Conservation (phyloP, 2,329 filamentous ascomycete genomes). For the Colletotrichum lini region DNA sequence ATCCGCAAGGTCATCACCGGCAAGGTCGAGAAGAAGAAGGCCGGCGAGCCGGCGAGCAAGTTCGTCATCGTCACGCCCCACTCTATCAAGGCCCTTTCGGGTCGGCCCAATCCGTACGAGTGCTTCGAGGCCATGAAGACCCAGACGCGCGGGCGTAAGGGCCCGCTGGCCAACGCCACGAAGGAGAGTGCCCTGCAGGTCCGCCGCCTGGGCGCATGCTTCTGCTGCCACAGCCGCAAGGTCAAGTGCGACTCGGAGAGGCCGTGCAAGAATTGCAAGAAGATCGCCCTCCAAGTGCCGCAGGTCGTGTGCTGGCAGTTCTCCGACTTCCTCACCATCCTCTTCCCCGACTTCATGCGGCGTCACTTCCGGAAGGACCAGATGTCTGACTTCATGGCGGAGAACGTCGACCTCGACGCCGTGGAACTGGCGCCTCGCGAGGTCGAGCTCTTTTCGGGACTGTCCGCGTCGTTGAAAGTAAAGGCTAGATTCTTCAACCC, state of each 20-base stretch:
- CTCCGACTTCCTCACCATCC: constrained; percentile 65
- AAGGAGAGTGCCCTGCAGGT: constrained; percentile 70
- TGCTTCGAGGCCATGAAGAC: constrained; percentile 68
- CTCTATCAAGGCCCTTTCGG: constrained; percentile 65
- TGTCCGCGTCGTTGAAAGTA: constrained; percentile 62
- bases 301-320: constrained; percentile 73
- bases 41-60: constrained; percentile 50
- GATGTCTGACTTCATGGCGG: constrained; percentile 62
- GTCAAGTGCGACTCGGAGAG: constrained; percentile 70
- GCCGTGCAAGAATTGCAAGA: constrained; percentile 70
- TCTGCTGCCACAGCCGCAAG: constrained; percentile 72
- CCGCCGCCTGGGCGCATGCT: constrained; percentile 68
- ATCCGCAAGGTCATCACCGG: constrained; percentile 60
- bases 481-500: constrained; percentile 68
- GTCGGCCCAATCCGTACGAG: constrained; percentile 67
- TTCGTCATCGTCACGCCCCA: constrained; percentile 71
- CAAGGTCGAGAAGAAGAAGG: constrained; percentile 63
- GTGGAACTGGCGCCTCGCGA: constrained; percentile 53
- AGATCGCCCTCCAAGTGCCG: constrained; percentile 64
- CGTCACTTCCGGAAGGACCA: constrained; percentile 65
- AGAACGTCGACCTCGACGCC: constrained; percentile 64
- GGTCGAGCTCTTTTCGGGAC: constrained; percentile 67
- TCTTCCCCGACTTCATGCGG: constrained; percentile 69
- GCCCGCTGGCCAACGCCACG: constrained; percentile 67
- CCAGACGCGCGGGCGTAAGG: constrained; percentile 70